These are phyloP conservation scores for Neurospora sp. DNA, from an alignment of 495 filamentous ascomycete species.

Conservation along the genomic window DNA sequence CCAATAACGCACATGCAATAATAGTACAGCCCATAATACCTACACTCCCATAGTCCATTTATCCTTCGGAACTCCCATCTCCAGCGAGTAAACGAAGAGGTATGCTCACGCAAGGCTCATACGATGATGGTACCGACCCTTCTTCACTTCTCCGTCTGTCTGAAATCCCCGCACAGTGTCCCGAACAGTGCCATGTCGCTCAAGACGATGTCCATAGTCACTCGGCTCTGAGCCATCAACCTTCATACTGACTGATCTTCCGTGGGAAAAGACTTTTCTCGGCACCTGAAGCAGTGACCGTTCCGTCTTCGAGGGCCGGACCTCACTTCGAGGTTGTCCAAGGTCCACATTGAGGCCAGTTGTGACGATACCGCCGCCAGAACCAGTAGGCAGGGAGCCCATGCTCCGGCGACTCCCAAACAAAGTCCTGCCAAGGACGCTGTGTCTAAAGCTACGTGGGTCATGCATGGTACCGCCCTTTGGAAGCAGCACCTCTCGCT, in stretches of 20 bases:
- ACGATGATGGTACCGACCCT: not conserved
- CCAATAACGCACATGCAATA: not conserved
- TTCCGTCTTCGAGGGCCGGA: not conserved
- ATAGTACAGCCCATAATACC: not conserved
- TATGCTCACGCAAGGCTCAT: not conserved
- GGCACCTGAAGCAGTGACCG: not conserved
- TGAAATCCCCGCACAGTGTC: not conserved
- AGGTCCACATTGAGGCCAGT: not conserved
- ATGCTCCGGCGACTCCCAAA: not conserved
- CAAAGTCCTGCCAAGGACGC: not conserved
- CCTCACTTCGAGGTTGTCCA: not conserved
- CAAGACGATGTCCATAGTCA: not conserved
- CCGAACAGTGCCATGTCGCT: not conserved
- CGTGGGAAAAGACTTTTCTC: not conserved
- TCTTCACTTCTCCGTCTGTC: not conserved
- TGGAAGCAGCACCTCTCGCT: conserved; percentile 20
- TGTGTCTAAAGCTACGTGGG: not conserved
- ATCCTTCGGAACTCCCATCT: not conserved
- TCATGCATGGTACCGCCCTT: conserved; percentile 22
- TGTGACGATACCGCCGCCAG: not conserved
- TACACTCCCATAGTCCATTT: not conserved
- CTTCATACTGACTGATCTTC: not conserved
- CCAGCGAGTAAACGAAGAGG: not conserved
- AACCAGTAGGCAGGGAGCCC: not conserved
- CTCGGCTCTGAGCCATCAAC: not conserved